These are phyloP conservation scores for Jatropha curcas DNA, from an alignment of 345 rosid genomes.

Conservation along the genomic window DNA sequence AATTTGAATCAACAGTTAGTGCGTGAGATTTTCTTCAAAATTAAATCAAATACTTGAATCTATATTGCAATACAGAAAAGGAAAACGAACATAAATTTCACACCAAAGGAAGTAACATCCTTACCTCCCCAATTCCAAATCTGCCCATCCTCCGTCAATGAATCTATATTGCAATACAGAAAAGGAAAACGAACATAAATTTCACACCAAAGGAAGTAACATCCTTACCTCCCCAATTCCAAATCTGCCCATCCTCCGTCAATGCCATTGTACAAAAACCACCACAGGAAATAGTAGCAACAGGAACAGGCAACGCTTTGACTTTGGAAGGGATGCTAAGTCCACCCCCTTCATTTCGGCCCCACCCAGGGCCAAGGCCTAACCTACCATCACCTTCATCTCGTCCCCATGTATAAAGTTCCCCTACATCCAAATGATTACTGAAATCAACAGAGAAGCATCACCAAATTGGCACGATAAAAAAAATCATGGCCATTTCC, in stretches of 20 bases:
- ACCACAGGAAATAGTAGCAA: constrained; percentile 80
- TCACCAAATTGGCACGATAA: background rate
- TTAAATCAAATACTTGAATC: background rate
- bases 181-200: background rate
- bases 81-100: background rate
- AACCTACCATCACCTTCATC: constrained; percentile 96
- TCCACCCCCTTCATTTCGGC: constrained; percentile 94
- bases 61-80: background rate
- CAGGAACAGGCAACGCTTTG: constrained; percentile 62
- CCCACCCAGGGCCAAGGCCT: constrained; percentile 88
- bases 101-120: background rate
- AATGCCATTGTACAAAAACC: constrained; percentile 84
- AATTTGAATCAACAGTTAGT: no score
- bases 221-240: constrained; percentile 90
- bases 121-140: constrained; percentile 97
- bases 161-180: background rate
- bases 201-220: background rate
- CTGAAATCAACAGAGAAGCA: background rate
- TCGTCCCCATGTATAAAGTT: constrained; percentile 86
- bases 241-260: constrained; percentile 72
- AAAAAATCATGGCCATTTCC: background rate
- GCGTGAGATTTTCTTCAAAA: background rate
- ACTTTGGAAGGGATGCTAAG: constrained; percentile 84
- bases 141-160: constrained; percentile 76
- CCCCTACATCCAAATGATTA: constrained; percentile 47